phyloP scores from a whole-genome alignment of 192 early-diverging fungal genomes.

The Backusella westeae region DNA sequence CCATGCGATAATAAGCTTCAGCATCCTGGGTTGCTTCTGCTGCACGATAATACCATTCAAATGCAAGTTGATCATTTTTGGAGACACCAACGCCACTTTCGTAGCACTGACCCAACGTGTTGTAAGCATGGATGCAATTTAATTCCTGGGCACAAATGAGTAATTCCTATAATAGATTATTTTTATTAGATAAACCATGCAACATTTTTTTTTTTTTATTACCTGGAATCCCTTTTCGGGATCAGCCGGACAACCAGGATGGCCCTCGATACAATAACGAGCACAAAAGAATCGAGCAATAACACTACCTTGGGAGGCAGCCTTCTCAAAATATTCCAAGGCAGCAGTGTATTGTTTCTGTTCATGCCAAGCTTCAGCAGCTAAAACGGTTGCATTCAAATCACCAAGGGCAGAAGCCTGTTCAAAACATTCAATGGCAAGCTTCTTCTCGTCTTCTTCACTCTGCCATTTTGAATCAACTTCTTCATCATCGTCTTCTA shows the following conservation, averaged over 20 bases:
- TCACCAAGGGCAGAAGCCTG: constrained; percentile 28
- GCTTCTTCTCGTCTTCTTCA: constrained; percentile 14
- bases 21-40: constrained; percentile 22
- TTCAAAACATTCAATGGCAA: constrained; percentile 24
- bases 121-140: constrained; percentile 27
- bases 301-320: constrained; percentile 26
- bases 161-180: constrained; percentile 13
- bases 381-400: constrained; percentile 26
- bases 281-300: constrained; percentile 28
- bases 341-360: constrained; percentile 30
- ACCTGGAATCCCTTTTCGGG: constrained; percentile 24
- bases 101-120: constrained; percentile 32
- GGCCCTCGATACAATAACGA: constrained; percentile 24
- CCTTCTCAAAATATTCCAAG: constrained; percentile 23
- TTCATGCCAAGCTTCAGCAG: constrained; percentile 27
- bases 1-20: constrained; percentile 35
- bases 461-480: not conserved
- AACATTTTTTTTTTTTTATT: not conserved
- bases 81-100: constrained; percentile 30
- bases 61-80: constrained; percentile 18
- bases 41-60: constrained; percentile 30
- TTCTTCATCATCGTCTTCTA: not conserved
- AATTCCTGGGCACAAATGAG: constrained; percentile 30
- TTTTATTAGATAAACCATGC: not conserved
- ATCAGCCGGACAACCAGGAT: constrained; percentile 16